Percentiles rank a stretch among this genome's conserved stretches.
phyloP scores from a whole-genome alignment of 202 grass and related monocot species.

The Bolboschoenoplectus hybrid region DNA sequence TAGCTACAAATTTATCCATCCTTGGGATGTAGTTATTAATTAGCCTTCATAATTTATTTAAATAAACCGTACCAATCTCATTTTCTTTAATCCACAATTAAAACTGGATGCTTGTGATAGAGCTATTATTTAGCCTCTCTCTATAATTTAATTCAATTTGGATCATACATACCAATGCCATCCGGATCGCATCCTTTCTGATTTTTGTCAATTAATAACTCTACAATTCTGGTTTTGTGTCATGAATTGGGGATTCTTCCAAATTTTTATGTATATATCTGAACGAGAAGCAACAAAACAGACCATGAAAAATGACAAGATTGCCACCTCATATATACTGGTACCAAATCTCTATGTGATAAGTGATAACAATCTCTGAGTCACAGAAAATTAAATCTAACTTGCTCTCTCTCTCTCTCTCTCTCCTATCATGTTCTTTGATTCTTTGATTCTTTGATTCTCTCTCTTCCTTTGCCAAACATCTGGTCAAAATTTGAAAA shows the following conservation, averaged over 20 bases:
- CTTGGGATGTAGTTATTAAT: not conserved
- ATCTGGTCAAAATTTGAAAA: not conserved
- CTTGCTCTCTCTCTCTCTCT: not conserved
- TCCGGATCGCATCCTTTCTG: not conserved
- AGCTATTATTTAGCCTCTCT: not conserved
- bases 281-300: not conserved
- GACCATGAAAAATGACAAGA: constrained; percentile 14
- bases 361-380: not conserved
- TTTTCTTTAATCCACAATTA: not conserved
- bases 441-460: not conserved
- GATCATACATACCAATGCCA: not conserved
- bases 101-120: not conserved
- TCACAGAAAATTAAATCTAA: not conserved
- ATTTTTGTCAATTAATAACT: constrained; percentile 14
- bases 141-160: not conserved
- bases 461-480: not conserved
- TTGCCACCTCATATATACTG: not conserved
- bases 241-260: not conserved
- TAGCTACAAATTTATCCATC: not conserved
- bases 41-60: not conserved
- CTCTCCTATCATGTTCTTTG: constrained; percentile 23
- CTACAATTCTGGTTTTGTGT: not conserved
- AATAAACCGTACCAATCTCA: not conserved
- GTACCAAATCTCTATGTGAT: constrained; percentile 5
- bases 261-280: not conserved